These are phyloP conservation scores for Nakazawaea ambrosiae DNA, from an alignment of 805 yeast species.

Conservation along the genomic window DNA sequence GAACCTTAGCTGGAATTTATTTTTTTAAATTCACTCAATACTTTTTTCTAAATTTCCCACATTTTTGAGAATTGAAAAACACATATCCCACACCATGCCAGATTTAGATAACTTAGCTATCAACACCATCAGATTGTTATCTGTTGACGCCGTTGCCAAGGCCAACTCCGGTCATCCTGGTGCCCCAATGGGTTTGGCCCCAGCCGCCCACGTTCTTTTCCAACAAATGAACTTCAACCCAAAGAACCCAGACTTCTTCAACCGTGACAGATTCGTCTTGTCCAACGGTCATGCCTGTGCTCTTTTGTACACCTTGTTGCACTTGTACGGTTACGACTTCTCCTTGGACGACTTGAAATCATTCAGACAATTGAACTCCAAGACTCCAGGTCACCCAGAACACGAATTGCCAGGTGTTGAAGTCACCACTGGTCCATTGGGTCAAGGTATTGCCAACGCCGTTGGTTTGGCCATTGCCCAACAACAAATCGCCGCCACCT, in stretches of 20 bases:
- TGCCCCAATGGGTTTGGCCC: conserved; percentile 98
- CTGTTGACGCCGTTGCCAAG: conserved; percentile 80
- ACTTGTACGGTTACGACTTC: conserved; percentile 77
- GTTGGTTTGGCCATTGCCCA: conserved; percentile 96
- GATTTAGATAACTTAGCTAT: conserved; percentile 71
- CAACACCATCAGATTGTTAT: conserved; percentile 80
- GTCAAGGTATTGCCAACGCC: conserved; percentile 96
- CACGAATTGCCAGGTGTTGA: conserved; percentile 87
- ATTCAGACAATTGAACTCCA: conserved; percentile 86
- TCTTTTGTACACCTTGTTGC: conserved; percentile 76
- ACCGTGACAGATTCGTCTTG: conserved; percentile 91
- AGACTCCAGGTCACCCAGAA: conserved; percentile 98
- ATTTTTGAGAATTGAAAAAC: too few relatives aligned
- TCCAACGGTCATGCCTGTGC: conserved; percentile 98
- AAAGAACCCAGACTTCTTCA: conserved; percentile 84
- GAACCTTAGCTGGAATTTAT: too few relatives aligned
- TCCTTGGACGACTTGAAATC: conserved; percentile 79
- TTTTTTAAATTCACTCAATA: too few relatives aligned
- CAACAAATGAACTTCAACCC: conserved; percentile 82
- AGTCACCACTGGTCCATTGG: conserved; percentile 97
- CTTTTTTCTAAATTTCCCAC: too few relatives aligned
- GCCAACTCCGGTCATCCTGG: conserved; percentile 99
- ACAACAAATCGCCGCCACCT: conserved; percentile 84
- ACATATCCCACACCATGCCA: conserved; percentile 15
- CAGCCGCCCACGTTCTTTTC: conserved; percentile 86